Percentiles rank a stretch among this genome's conserved stretches.
These are phyloP conservation scores for Suillus brevipes DNA, from an alignment of 768 basidiomycete genomes.

Conservation along the genomic window DNA sequence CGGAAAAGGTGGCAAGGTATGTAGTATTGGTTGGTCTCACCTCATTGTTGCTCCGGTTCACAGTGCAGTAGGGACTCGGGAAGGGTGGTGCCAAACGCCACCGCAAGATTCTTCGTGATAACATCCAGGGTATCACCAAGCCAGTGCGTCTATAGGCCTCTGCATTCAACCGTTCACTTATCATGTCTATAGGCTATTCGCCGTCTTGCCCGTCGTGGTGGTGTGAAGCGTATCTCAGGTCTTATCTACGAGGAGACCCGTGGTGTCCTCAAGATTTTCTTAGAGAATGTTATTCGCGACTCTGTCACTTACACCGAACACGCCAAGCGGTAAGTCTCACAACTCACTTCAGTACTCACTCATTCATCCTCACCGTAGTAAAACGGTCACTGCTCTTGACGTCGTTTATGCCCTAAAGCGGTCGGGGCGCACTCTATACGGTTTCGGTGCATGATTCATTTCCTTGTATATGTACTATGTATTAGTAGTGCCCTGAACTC, in stretches of 20 bases:
- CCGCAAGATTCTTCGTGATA: constrained; percentile 47
- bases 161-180: constrained; percentile 36
- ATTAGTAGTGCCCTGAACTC: neutral
- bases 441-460: constrained; percentile 65
- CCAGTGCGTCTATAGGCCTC: constrained; percentile 29
- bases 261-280: constrained; percentile 90
- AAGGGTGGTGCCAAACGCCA: constrained; percentile 48
- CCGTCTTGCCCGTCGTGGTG: constrained; percentile 88
- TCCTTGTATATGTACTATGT: neutral
- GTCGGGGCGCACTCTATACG: constrained; percentile 79
- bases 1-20: constrained; percentile 51
- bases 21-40: constrained; percentile 30
- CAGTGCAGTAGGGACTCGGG: constrained; percentile 47
- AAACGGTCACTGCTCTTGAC: constrained; percentile 87
- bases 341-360: neutral
- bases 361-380: constrained; percentile 38
- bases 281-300: constrained; percentile 86
- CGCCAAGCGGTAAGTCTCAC: constrained; percentile 59
- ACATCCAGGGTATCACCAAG: constrained; percentile 56
- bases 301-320: constrained; percentile 94
- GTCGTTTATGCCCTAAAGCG: constrained; percentile 77
- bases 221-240: constrained; percentile 90
- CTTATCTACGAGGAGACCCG: constrained; percentile 92
- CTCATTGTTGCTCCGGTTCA: neutral
- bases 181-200: constrained; percentile 73